phyloP scores from a whole-genome alignment of 768 basidiomycete genomes.

The Ramaria rubella region DNA sequence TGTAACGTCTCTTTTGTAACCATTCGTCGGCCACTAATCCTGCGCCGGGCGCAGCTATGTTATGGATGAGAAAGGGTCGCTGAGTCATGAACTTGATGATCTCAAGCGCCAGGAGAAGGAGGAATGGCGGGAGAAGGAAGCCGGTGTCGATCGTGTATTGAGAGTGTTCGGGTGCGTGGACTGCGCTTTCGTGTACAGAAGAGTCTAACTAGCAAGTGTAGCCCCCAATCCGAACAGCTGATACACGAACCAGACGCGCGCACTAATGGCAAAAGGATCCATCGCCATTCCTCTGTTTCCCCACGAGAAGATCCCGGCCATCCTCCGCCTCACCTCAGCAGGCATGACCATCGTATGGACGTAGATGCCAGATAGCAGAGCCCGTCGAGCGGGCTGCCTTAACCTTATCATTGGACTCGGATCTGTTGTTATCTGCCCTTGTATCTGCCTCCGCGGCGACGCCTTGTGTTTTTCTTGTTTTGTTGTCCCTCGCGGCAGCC shows the following conservation, averaged over 20 bases:
- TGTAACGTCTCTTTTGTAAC: constrained; percentile 23
- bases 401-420: neutral
- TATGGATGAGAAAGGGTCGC: constrained; percentile 55
- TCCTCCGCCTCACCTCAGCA: neutral
- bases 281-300: neutral
- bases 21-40: neutral
- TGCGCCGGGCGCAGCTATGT: neutral
- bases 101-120: constrained; percentile 41
- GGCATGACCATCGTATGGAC: neutral
- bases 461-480: neutral
- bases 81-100: constrained; percentile 59
- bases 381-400: neutral
- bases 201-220: neutral
- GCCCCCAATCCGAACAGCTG: neutral
- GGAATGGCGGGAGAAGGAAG: constrained; percentile 22
- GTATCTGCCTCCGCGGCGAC: neutral
- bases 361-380: neutral
- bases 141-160: constrained; percentile 1
- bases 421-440: neutral
- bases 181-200: neutral
- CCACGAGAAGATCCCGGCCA: neutral
- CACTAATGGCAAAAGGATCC: neutral
- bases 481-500: neutral
- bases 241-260: neutral
- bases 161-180: constrained; percentile 1